A percentile compares a stretch with the other conserved stretches of the same genome.
Conservation (phyloP, 2,329 filamentous ascomycete genomes). For the Aspergillus floridensis region DNA sequence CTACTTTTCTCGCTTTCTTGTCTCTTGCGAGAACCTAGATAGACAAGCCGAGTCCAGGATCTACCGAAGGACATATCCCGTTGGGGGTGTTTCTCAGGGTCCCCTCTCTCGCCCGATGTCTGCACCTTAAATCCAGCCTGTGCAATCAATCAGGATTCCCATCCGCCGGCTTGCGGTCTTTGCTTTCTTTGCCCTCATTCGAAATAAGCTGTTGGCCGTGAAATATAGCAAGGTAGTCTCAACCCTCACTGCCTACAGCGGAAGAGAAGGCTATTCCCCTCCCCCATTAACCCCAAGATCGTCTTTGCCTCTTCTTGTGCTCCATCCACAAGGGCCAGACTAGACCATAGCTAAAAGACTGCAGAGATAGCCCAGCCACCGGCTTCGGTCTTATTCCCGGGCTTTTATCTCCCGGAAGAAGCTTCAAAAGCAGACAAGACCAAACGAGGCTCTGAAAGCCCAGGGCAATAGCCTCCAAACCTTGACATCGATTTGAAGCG, state of each 20-base stretch:
- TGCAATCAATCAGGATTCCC: slow-evolving; percentile 7
- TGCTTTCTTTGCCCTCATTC: slow-evolving; percentile 14
- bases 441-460: not conserved
- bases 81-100: slow-evolving; percentile 3
- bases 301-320: slow-evolving; percentile 13
- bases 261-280: not conserved
- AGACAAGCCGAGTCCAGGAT: slow-evolving; percentile 3
- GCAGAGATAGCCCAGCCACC: not conserved
- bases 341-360: not conserved
- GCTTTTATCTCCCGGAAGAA: not conserved
- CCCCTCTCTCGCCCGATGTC: slow-evolving; percentile 11
- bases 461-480: not conserved
- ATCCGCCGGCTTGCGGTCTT: slow-evolving; percentile 14
- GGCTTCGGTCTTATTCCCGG: not conserved
- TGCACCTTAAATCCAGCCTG: slow-evolving; percentile 13
- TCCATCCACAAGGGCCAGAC: not conserved
- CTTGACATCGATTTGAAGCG: not conserved
- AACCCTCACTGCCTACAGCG: not conserved
- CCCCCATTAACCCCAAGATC: too few relatives aligned
- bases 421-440: not conserved
- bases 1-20: not conserved
- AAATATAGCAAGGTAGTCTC: too few relatives aligned
- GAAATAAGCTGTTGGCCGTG: not conserved
- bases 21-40: slow-evolving; percentile 8
- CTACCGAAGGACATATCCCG: not conserved